These are phyloP conservation scores for Vitis amurensis DNA, from an alignment of 164 flowering plant genomes.

Conservation along the genomic window DNA sequence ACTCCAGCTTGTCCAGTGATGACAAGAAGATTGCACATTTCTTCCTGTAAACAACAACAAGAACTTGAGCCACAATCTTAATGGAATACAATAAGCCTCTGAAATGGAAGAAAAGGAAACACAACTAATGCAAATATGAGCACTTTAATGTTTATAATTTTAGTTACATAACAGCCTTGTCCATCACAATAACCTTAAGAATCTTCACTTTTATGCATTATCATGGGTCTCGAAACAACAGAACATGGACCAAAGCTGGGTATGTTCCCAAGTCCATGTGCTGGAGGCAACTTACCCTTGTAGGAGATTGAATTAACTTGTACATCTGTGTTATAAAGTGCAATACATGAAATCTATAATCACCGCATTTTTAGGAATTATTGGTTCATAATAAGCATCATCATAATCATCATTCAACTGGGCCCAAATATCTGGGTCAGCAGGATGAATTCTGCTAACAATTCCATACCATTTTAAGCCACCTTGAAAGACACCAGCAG, in stretches of 20 bases:
- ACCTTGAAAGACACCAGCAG: not conserved
- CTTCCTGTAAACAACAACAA: slow-evolving; percentile 40
- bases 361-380: too few species aligned
- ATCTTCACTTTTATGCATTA: not conserved
- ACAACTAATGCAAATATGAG: not conserved
- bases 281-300: too few species aligned
- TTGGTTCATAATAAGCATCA: too few species aligned
- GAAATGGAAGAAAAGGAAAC: not conserved
- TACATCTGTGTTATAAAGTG: too few species aligned
- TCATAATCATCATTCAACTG: too few species aligned
- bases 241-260: too few species aligned
- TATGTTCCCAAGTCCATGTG: too few species aligned
- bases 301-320: too few species aligned
- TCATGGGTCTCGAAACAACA: too few species aligned
- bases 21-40: slow-evolving; percentile 43
- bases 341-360: too few species aligned
- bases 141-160: not conserved
- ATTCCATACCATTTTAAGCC: not conserved
- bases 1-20: slow-evolving; percentile 87
- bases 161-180: not conserved
- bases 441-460: too few species aligned
- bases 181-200: not conserved
- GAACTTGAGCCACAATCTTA: not conserved
- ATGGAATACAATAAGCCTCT: not conserved
- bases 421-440: too few species aligned